Evolutionary conservation across 768 basidiomycete genomes (phyloP).

Genomic region (Suillus occidentalis): DNA sequence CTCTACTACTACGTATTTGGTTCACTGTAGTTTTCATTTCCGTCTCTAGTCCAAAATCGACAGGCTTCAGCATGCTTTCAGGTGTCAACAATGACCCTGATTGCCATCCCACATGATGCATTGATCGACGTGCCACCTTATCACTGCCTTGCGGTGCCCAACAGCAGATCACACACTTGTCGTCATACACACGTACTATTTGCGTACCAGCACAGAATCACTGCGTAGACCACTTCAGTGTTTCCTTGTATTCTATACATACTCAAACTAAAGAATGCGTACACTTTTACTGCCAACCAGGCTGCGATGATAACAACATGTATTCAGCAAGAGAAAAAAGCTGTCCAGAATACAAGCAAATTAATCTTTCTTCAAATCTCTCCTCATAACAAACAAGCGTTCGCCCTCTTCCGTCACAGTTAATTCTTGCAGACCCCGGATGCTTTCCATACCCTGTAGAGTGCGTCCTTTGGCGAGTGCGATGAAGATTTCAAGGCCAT

Average conservation of each 20-base stretch:
- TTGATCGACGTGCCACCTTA: background rate
- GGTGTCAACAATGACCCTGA: background rate
- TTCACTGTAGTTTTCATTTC: background rate
- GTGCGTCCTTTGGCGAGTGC: conserved; percentile 71
- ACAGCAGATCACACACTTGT: background rate
- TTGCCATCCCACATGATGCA: background rate
- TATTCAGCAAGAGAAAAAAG: background rate
- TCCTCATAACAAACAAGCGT: conserved; percentile 71
- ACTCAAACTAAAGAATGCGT: background rate
- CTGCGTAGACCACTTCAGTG: background rate
- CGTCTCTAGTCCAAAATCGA: background rate
- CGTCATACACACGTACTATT: background rate
- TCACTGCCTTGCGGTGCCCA: background rate
- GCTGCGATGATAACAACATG: background rate
- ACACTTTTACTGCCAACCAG: background rate
- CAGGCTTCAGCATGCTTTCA: background rate
- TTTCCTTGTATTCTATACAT: background rate
- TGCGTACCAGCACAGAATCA: background rate
- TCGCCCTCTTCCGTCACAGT: conserved; percentile 62
- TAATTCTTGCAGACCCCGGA: conserved; percentile 64
- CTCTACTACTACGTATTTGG: background rate
- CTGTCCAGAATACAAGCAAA: conserved; percentile 8
- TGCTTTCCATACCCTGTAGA: conserved; percentile 54
- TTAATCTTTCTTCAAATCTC: conserved; percentile 85
- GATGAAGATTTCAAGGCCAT: conserved; percentile 91